These are phyloP conservation scores for Apophysomyces ossiformis DNA, from an alignment of 371 early-diverging fungal species.

Conservation along the genomic window DNA sequence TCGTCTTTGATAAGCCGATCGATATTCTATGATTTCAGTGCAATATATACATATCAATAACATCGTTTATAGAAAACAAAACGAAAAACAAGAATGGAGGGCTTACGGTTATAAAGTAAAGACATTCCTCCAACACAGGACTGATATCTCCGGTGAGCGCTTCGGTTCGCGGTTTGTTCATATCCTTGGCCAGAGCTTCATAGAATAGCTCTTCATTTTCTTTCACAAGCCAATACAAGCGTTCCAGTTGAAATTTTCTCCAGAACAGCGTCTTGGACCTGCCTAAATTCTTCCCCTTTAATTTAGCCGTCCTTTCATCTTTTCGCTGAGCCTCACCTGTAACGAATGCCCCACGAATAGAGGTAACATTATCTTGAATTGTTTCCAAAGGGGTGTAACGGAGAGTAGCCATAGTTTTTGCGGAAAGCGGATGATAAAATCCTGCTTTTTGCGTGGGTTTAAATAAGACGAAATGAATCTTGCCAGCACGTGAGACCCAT, in stretches of 20 bases:
- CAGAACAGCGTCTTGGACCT: conserved; percentile 32
- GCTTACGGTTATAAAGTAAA: conserved; percentile 37
- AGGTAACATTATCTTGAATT: conserved; percentile 23
- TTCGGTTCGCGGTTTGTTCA: conserved; percentile 64
- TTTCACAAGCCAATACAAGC: conserved; percentile 63
- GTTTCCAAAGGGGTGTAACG: conserved; percentile 21
- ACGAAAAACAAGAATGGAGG: conserved; percentile 3
- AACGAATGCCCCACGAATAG: conserved; percentile 21
- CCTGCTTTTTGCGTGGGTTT: not conserved
- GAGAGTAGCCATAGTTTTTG: conserved; percentile 9
- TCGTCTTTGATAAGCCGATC: conserved; percentile 65
- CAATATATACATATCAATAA: not conserved
- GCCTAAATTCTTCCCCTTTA: conserved; percentile 32
- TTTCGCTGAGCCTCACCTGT: conserved; percentile 28
- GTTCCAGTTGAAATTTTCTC: conserved; percentile 74
- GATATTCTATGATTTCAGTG: conserved; percentile 43
- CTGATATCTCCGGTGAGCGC: conserved; percentile 67
- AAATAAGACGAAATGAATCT: not conserved
- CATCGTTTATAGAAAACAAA: too few relatives aligned
- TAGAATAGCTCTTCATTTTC: conserved; percentile 67
- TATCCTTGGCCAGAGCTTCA: conserved; percentile 69
- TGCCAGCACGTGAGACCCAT: conserved; percentile 2
- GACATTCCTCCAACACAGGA: conserved; percentile 58
- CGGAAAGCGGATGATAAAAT: not conserved
- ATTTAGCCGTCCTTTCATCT: conserved; percentile 29